Evolutionary conservation across 306 rosid species (phyloP).

Genomic region (Elaeagnus macrophylla): DNA sequence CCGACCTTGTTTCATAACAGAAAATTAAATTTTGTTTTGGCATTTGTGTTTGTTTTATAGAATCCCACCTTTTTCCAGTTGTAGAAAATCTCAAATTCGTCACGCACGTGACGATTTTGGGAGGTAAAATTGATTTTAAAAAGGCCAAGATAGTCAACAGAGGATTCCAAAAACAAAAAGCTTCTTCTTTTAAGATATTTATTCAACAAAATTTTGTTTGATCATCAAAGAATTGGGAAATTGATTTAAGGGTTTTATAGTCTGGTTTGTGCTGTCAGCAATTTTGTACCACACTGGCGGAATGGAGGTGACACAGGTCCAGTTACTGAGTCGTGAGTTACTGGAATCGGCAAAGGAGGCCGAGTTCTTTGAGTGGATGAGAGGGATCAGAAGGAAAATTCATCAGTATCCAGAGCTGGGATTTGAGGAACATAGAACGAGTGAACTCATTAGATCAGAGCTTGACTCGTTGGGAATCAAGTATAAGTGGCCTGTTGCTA

Average conservation of each 20-base stretch:
- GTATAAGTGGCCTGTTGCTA: slow-evolving; percentile 35
- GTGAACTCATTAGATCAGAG: slow-evolving; percentile 34
- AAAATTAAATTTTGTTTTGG: no score
- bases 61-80: no score
- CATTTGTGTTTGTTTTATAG: no score
- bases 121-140: no score
- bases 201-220: no score
- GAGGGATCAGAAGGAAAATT: slow-evolving; percentile 33
- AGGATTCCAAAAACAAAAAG: no score
- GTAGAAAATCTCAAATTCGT: no score
- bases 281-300: slow-evolving; percentile 5
- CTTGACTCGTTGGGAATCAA: slow-evolving; percentile 30
- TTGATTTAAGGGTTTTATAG: not conserved
- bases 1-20: no score
- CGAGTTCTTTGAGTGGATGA: slow-evolving; percentile 34
- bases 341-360: slow-evolving; percentile 25
- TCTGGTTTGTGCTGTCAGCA: not conserved
- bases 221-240: no score
- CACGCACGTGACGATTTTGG: no score
- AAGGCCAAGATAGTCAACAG: no score
- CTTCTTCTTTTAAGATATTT: no score
- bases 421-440: slow-evolving; percentile 31
- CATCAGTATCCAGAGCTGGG: slow-evolving; percentile 38
- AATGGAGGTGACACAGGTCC: slow-evolving; percentile 17
- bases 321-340: slow-evolving; percentile 16